phyloP scores from a whole-genome alignment of 257 asterid species.

The Petrea volubilis region DNA sequence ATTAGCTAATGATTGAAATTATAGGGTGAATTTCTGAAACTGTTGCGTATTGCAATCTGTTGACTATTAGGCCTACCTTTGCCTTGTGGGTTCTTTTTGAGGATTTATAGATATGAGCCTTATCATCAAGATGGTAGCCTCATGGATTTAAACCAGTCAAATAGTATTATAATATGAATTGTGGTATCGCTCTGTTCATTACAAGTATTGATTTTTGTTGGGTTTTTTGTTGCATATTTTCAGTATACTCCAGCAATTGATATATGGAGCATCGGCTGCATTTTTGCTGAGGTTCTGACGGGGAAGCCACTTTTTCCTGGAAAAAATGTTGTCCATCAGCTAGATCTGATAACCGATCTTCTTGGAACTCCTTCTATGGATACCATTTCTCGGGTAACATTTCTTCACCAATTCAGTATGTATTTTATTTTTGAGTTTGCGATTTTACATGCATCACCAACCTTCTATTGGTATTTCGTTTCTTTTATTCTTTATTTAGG shows the following conservation, averaged over 20 bases:
- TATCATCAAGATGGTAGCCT: background rate
- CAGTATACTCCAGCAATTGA: conserved; percentile 97
- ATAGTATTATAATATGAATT: no score
- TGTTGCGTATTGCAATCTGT: background rate
- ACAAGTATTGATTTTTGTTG: conserved; percentile 6
- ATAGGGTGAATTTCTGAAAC: background rate
- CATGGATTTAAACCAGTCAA: background rate
- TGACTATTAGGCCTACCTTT: background rate
- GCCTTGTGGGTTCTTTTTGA: background rate
- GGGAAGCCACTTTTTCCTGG: conserved; percentile 95
- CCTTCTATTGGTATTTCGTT: background rate
- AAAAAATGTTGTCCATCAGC: conserved; percentile 89
- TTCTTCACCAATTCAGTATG: conserved; percentile 4
- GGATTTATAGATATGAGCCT: background rate
- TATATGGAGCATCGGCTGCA: conserved; percentile 96
- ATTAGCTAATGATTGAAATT: background rate
- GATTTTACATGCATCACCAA: background rate
- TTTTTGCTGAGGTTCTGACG: conserved; percentile 85
- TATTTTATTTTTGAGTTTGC: background rate
- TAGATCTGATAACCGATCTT: no score
- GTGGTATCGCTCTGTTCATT: no score
- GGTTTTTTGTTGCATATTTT: conserved; percentile 4
- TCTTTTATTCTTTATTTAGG: conserved; percentile 40
- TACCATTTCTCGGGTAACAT: conserved; percentile 72
- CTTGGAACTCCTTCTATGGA: conserved; percentile 90